Conservation (phyloP, 306 rosid species). For the Castanea crenata region DNA sequence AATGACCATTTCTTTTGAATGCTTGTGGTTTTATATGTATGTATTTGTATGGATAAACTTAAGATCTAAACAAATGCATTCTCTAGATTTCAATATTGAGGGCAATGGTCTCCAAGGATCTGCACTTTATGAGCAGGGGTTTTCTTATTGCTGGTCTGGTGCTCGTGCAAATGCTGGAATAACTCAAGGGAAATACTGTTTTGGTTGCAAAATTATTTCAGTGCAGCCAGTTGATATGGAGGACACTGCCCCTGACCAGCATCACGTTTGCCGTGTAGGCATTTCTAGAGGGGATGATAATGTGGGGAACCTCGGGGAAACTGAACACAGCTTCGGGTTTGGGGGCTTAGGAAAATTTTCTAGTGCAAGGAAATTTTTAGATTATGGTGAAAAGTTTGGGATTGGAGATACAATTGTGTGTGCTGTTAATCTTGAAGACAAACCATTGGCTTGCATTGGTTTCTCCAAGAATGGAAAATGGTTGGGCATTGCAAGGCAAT, state of each 20-base stretch:
- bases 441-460: slow-evolving; percentile 46
- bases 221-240: slow-evolving; percentile 34
- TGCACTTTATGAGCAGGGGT: slow-evolving; percentile 47
- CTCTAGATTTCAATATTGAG: slow-evolving; percentile 43
- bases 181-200: slow-evolving; percentile 50
- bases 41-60: not conserved
- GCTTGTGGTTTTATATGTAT: not conserved
- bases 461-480: slow-evolving; percentile 62
- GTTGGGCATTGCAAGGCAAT: slow-evolving; percentile 38
- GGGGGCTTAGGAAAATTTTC: slow-evolving; percentile 54
- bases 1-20: not conserved
- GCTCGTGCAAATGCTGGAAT: slow-evolving; percentile 53
- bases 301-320: slow-evolving; percentile 57
- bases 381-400: slow-evolving; percentile 55
- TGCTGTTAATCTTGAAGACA: slow-evolving; percentile 48
- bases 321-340: slow-evolving; percentile 46
- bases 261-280: slow-evolving; percentile 49
- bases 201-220: slow-evolving; percentile 46
- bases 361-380: slow-evolving; percentile 27
- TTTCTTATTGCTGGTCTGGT: slow-evolving; percentile 68
- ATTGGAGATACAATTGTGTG: slow-evolving; percentile 53
- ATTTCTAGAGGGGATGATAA: slow-evolving; percentile 47
- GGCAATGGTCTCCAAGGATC: slow-evolving; percentile 36
- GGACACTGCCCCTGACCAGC: slow-evolving; percentile 37
- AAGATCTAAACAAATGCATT: not conserved